These are phyloP conservation scores for Phalaenopsis aphrodite DNA, from an alignment of 106 monocot species.

Conservation along the genomic window DNA sequence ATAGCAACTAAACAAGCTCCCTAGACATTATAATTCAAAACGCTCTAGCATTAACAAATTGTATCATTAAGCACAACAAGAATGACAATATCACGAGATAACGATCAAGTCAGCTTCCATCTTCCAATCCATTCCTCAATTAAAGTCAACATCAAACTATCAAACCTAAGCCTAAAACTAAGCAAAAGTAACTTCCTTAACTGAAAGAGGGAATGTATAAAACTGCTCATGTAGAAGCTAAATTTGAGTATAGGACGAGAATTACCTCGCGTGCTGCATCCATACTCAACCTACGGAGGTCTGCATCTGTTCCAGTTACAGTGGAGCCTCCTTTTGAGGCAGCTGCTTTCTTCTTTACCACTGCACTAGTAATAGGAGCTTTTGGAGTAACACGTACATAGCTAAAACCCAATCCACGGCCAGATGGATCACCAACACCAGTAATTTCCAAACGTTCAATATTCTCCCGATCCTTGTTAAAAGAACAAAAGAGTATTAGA, in stretches of 20 bases:
- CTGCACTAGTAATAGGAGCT: conserved; percentile 56
- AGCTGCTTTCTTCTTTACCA: conserved; percentile 74
- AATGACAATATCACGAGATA: no score
- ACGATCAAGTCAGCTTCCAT: no score
- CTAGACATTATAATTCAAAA: no score
- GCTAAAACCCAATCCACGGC: conserved; percentile 95
- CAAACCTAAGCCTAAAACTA: no score
- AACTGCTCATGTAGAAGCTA: no score
- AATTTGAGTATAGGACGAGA: not conserved
- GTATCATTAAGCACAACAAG: no score
- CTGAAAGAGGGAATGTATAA: no score
- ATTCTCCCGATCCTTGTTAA: conserved; percentile 67
- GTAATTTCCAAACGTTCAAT: conserved; percentile 93
- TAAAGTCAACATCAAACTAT: no score
- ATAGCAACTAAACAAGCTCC: no score
- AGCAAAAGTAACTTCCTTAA: no score
- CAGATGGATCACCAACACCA: conserved; percentile 99
- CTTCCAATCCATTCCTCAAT: no score
- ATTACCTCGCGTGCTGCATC: conserved; percentile 98
- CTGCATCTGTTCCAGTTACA: conserved; percentile 98
- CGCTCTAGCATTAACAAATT: no score
- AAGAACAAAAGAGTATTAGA: conserved; percentile 4
- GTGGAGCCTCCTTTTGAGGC: conserved; percentile 63
- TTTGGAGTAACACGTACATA: conserved; percentile 87
- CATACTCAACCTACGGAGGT: conserved; percentile 97